Percentiles rank a stretch among this genome's conserved stretches.
phyloP scores from a whole-genome alignment of 2,329 filamentous ascomycete genomes.

The Cercospora brassicicola region DNA sequence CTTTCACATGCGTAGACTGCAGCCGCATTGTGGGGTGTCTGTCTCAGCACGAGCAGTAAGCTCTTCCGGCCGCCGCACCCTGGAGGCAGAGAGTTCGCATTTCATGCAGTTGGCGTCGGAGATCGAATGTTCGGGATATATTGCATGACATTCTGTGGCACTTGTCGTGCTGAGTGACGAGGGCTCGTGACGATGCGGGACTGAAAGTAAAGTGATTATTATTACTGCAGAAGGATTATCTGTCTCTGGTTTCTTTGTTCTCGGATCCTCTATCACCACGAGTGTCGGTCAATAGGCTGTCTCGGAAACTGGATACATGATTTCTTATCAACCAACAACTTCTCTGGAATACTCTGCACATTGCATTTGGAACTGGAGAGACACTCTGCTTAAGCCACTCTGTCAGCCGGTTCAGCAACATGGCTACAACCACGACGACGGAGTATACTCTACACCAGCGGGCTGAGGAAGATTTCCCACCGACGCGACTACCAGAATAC shows the following conservation, averaged over 20 bases:
- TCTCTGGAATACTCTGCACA: background rate
- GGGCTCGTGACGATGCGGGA: background rate
- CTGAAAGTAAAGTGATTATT: background rate
- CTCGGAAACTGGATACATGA: background rate
- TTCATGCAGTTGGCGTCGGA: background rate
- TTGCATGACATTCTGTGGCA: background rate
- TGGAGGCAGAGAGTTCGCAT: slow-evolving; percentile 6
- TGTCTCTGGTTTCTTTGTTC: background rate
- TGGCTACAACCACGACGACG: background rate
- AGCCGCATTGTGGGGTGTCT: slow-evolving; percentile 1
- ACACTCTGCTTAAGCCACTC: background rate
- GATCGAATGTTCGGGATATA: background rate
- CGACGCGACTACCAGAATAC: background rate
- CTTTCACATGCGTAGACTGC: slow-evolving; percentile 3
- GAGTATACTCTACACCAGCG: background rate
- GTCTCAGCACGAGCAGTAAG: background rate
- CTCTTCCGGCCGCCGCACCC: background rate
- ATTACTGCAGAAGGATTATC: background rate
- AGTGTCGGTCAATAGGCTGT: background rate
- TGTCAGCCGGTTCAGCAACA: background rate
- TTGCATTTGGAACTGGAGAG: background rate
- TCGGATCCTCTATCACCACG: background rate
- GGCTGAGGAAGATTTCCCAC: background rate
- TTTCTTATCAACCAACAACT: background rate
- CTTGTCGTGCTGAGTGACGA: background rate